A percentile compares a stretch with the other conserved stretches of the same genome.
phyloP scores from a whole-genome alignment of 306 rosid genomes.

The Vigna nakashimae region DNA sequence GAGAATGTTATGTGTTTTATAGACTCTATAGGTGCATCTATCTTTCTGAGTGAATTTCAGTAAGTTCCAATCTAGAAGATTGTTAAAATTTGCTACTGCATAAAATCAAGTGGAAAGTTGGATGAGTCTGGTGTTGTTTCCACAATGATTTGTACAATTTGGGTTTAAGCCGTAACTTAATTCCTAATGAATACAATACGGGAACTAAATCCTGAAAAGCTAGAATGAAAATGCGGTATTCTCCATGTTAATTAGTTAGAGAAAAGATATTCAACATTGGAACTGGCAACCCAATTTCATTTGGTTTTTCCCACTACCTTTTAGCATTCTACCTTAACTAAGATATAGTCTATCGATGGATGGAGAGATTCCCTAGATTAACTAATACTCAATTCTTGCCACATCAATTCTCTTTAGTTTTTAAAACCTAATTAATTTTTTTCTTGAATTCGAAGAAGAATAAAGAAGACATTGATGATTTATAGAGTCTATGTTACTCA shows the following conservation, averaged over 20 bases:
- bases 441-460: constrained; percentile 16
- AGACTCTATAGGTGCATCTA: constrained; percentile 4
- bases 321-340: constrained; percentile 1
- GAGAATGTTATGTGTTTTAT: constrained; percentile 4
- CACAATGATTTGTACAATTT: neutral
- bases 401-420: constrained; percentile 6
- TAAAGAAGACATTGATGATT: neutral
- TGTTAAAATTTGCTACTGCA: neutral
- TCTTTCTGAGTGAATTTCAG: neutral
- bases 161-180: neutral
- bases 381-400: constrained; percentile 7
- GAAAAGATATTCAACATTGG: neutral
- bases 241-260: constrained; percentile 10
- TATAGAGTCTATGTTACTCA: neutral
- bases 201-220: constrained; percentile 1
- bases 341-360: constrained; percentile 10
- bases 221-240: constrained; percentile 7
- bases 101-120: neutral
- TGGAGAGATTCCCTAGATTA: constrained; percentile 28
- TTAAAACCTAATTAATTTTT: constrained; percentile 21
- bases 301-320: neutral
- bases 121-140: neutral
- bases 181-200: neutral
- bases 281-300: constrained; percentile 10
- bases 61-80: neutral